Conservation (phyloP, 495 filamentous ascomycete species). For the Penicillium roqueforti region DNA sequence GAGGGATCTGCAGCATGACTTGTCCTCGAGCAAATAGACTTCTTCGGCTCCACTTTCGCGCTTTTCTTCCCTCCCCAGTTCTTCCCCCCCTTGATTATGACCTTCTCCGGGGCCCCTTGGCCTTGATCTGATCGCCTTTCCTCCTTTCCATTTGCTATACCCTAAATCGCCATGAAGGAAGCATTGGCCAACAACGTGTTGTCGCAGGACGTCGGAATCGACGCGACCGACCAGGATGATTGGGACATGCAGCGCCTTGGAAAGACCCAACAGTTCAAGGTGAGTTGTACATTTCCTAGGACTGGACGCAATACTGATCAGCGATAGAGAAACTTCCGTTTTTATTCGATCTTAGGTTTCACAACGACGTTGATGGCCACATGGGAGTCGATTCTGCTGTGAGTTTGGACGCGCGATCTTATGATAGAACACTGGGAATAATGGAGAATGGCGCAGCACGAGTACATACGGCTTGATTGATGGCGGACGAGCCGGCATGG, state of each 20-base stretch:
- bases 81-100: neutral
- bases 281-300: conserved; percentile 10
- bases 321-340: conserved; percentile 41
- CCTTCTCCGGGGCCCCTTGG: neutral
- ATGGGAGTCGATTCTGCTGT: conserved; percentile 46
- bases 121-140: neutral
- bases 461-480: conserved; percentile 39
- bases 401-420: conserved; percentile 9
- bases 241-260: conserved; percentile 40
- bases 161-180: neutral
- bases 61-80: neutral
- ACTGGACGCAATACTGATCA: conserved; percentile 8
- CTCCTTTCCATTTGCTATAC: neutral
- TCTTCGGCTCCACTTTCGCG: neutral
- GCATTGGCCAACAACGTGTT: conserved; percentile 15
- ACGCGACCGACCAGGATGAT: conserved; percentile 28
- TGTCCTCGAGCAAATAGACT: neutral
- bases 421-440: neutral
- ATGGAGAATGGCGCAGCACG: conserved; percentile 17
- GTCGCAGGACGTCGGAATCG: conserved; percentile 21
- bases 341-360: conserved; percentile 45
- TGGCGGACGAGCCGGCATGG: conserved; percentile 44
- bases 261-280: conserved; percentile 39
- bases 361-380: conserved; percentile 45
- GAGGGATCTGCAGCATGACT: too few relatives aligned